These are phyloP conservation scores for Macrolepiota fuliginosa DNA, from an alignment of 768 basidiomycete genomes.

Conservation along the genomic window DNA sequence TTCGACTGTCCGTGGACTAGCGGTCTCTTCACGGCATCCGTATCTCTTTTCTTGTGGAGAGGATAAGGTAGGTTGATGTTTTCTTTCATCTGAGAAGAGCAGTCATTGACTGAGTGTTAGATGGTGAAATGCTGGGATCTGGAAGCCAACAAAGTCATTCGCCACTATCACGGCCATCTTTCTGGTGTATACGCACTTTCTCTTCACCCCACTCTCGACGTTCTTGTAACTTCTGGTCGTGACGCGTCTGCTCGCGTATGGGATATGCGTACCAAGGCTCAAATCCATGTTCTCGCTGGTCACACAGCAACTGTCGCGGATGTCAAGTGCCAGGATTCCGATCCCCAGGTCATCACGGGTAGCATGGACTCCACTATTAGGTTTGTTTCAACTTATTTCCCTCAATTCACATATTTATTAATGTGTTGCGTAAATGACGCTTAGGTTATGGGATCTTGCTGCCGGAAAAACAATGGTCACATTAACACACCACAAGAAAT, in stretches of 20 bases:
- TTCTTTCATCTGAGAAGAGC: not conserved
- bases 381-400: conserved; percentile 36
- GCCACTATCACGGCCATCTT: conserved; percentile 97
- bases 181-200: conserved; percentile 95
- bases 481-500: conserved; percentile 99
- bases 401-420: not conserved
- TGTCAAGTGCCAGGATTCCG: conserved; percentile 94
- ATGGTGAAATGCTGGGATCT: conserved; percentile 99
- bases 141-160: conserved; percentile 97
- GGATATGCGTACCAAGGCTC: conserved; percentile 99
- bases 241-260: conserved; percentile 97
- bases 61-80: conserved; percentile 72
- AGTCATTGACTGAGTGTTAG: conserved; percentile 33
- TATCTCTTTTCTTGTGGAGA: conserved; percentile 98
- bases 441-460: conserved; percentile 93
- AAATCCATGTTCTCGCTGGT: conserved; percentile 89
- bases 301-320: conserved; percentile 96
- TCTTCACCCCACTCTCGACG: conserved; percentile 92
- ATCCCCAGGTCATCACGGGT: conserved; percentile 97
- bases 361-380: conserved; percentile 98
- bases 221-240: conserved; percentile 92
- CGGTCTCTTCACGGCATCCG: conserved; percentile 89
- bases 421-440: conserved; percentile 1
- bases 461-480: conserved; percentile 97
- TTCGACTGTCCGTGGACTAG: conserved; percentile 91